Base-by-base conservation (phyloP, 2,329 filamentous ascomycete species). In the Arthrocladium fulminans region DNA sequence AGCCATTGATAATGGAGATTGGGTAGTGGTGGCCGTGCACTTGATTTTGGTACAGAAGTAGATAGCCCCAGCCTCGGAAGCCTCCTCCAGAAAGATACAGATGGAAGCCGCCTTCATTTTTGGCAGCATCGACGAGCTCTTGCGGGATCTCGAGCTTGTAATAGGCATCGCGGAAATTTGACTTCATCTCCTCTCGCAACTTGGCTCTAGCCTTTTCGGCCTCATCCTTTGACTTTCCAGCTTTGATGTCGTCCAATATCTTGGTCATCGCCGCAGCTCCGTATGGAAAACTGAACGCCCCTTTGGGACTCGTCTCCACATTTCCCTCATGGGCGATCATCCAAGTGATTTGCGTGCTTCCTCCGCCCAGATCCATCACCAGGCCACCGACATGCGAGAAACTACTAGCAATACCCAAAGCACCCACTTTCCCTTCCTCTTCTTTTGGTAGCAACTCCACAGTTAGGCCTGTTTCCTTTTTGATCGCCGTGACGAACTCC, bases 41-140 rank as follows among this genome's bases (percentile, higher is more conserved):
- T 8, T 73, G 66, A 58, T 89, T 84, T 56, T 79, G 76, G 62
- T 84, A 81, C 81, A 94, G 88, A 44, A 95, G 74, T 61, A 94
- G 80, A 65, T 87, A 92, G 7, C 88, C 88, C 73, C 92, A 95
- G 13, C 88, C 89, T 37, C 89, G 75, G 62, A 95, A 94, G 0
- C 89, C 89, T 17, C 88, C 89, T 38, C 88, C 89, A 52, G 86
- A 94, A 49, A 96, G 80, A 63, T 89, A 95, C 4, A 95, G 71
- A 35, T 84, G 79, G 51, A 88, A 73, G 3, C 76, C 76, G 2
- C 70, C 71, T 1, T 70, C 57, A 2, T 63, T 58, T 22, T 67
- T 61, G 7, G 71, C 70, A n/a, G 64, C 57, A n/a, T 73, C 61
- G 1, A 70, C 53, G 4, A 82, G 65, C 17, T 72, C 67, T 0